Percentiles rank a stretch among this genome's conserved stretches.
Evolutionary conservation across 2,329 filamentous ascomycete species (phyloP).

Genomic region (Lizonia empirigonia): DNA sequence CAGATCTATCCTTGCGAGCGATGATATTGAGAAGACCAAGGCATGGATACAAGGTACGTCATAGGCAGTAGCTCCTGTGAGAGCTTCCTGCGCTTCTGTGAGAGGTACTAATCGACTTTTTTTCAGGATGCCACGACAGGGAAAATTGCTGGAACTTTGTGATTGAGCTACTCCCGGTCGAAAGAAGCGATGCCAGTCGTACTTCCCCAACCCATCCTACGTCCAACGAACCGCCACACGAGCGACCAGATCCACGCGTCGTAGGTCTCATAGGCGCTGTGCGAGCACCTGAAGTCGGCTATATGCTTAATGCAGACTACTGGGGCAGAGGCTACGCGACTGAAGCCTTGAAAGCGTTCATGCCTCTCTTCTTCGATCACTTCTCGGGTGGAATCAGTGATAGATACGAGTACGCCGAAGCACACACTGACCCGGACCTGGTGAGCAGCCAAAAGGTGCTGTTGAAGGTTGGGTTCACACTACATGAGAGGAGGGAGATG

Average conservation of each 20-base stretch:
- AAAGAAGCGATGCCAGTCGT: too few relatives aligned
- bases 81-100: background rate
- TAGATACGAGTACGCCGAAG: constrained; percentile 48
- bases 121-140: constrained; percentile 32
- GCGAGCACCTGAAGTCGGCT: constrained; percentile 51
- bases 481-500: constrained; percentile 52
- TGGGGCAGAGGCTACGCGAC: constrained; percentile 53
- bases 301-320: constrained; percentile 49
- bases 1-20: constrained; percentile 57
- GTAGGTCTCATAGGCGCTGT: constrained; percentile 53
- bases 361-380: constrained; percentile 50
- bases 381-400: constrained; percentile 36
- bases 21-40: constrained; percentile 50
- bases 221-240: constrained; percentile 1
- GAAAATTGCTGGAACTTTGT: constrained; percentile 61
- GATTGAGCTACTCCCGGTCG: constrained; percentile 55
- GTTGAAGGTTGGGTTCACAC: constrained; percentile 60
- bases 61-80: background rate
- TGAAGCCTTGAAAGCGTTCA: constrained; percentile 51
- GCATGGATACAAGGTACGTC: constrained; percentile 44
- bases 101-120: background rate
- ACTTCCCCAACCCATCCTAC: background rate
- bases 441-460: constrained; percentile 62
- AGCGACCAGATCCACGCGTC: constrained; percentile 31
- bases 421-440: constrained; percentile 59